These are phyloP conservation scores for Hypoxylon cercidicola DNA, from an alignment of 495 filamentous ascomycete species.

Conservation along the genomic window DNA sequence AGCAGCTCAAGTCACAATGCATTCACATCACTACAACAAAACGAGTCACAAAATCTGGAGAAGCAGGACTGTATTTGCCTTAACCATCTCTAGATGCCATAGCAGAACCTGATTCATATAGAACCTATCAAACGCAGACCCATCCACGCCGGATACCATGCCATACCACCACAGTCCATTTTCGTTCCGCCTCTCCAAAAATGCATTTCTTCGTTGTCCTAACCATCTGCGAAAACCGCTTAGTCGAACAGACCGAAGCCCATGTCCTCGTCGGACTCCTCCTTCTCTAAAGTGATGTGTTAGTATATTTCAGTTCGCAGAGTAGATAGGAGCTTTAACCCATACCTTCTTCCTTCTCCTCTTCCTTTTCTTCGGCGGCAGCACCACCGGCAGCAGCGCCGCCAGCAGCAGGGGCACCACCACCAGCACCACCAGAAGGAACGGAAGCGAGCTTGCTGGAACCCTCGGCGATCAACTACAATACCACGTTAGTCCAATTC, in stretches of 20 bases:
- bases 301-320: slow-evolving; percentile 41
- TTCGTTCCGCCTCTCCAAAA: slow-evolving; percentile 41
- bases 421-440: slow-evolving; percentile 87
- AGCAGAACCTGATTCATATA: slow-evolving; percentile 9
- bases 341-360: slow-evolving; percentile 79
- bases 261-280: slow-evolving; percentile 99
- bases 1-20: slow-evolving; percentile 5
- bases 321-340: neutral
- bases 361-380: slow-evolving; percentile 74
- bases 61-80: slow-evolving; percentile 46
- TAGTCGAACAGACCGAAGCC: slow-evolving; percentile 99
- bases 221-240: slow-evolving; percentile 44
- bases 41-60: slow-evolving; percentile 20
- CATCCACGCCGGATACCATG: slow-evolving; percentile 43
- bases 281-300: slow-evolving; percentile 58
- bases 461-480: slow-evolving; percentile 90
- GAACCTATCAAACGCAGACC: slow-evolving; percentile 41
- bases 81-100: slow-evolving; percentile 38
- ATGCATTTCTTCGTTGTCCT: slow-evolving; percentile 42
- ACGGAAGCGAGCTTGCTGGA: slow-evolving; percentile 96
- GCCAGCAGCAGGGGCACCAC: slow-evolving; percentile 69
- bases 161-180: slow-evolving; percentile 42
- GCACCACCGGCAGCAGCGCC: slow-evolving; percentile 73
- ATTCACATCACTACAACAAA: slow-evolving; percentile 3
- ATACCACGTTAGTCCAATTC: slow-evolving; percentile 36